A percentile compares a stretch with the other conserved stretches of the same genome.
These are phyloP conservation scores for Rutidosis leptorrhynchoides DNA, from an alignment of 129 eudicot genomes.

Conservation along the genomic window DNA sequence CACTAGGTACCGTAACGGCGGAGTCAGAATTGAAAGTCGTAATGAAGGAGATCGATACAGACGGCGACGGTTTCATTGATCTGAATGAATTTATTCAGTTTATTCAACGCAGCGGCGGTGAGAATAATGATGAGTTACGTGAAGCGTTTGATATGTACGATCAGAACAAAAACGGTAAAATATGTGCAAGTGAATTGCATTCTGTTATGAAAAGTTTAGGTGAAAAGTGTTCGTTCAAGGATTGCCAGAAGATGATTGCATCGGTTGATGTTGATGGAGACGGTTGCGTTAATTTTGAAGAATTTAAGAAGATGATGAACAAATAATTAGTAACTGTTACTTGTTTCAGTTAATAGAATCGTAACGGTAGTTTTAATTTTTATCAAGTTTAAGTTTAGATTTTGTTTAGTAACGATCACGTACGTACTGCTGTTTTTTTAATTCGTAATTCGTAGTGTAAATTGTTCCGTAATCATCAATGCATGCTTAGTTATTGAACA, in stretches of 20 bases:
- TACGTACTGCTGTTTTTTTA: too few species aligned
- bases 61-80: conserved; percentile 83
- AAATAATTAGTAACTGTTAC: conserved; percentile 21
- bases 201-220: conserved; percentile 65
- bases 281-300: conserved; percentile 76
- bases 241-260: conserved; percentile 68
- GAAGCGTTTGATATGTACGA: conserved; percentile 90
- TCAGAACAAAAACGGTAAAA: conserved; percentile 68
- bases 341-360: conserved; percentile 19
- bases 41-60: conserved; percentile 73
- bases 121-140: conserved; percentile 54
- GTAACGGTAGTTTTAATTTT: not conserved
- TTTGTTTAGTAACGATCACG: not conserved
- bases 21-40: conserved; percentile 49
- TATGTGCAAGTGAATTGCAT: conserved; percentile 70
- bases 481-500: not conserved
- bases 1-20: conserved; percentile 58
- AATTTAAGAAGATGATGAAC: conserved; percentile 93
- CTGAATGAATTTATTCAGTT: conserved; percentile 47
- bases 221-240: conserved; percentile 78
- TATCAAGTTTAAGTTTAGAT: conserved; percentile 13
- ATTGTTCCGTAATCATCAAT: not conserved
- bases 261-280: conserved; percentile 87
- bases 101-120: conserved; percentile 43
- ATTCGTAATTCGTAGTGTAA: not conserved